Evolutionary conservation across 306 rosid species (phyloP), one percentile per base, ranked within the genome.

Genomic region (Gleditsia sinensis): DNA sequence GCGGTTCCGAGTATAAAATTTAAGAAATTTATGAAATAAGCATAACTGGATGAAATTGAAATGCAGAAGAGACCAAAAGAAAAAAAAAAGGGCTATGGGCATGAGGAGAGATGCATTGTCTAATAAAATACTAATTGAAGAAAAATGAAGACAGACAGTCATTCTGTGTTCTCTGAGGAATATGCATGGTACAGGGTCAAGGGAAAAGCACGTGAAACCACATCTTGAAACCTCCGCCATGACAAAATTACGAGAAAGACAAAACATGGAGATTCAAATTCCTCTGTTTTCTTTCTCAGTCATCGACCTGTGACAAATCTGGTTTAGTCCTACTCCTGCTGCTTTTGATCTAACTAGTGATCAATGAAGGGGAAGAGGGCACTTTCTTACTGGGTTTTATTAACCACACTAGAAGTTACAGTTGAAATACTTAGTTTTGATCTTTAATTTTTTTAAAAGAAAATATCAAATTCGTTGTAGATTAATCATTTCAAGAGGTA

Each of bases 141-240:
- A 58, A 46, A 73, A 64, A 33, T n/a, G 48, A 75, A 63, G 69
- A 73, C 56, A 74, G 2, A 36, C 17, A 21, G 62, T 42, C 75
- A 36, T 61, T 82, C 28, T 83, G 60, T 8, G 40, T 56, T 78
- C 66, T 70, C 67, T 75, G 23, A 16, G 71, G 79, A 79, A 79
- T 75, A 79, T 75, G 79, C 72, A 75, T 79, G 87, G 58, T 69
- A 63, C 77, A 51, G 24, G 51, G 72, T 71, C 68, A 33, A 69
- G 17, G 24, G 55, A 78, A 63, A 69, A 37, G 59, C 87, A 79
- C 83, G 84, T 83, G 87, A 83, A 69, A 76, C 56, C 1, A 39
- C 9, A 65, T 67, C 73, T 79, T 75, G 82, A 59, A 79, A 71
- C 74, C 68, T 72, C 46, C 71, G 75, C 75, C 64, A 71, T 71